Evolutionary conservation across 1,284 basidiomycete genomes (phyloP), one percentile per base, ranked within the genome.

Genomic region (Marasmius tenuissimus): DNA sequence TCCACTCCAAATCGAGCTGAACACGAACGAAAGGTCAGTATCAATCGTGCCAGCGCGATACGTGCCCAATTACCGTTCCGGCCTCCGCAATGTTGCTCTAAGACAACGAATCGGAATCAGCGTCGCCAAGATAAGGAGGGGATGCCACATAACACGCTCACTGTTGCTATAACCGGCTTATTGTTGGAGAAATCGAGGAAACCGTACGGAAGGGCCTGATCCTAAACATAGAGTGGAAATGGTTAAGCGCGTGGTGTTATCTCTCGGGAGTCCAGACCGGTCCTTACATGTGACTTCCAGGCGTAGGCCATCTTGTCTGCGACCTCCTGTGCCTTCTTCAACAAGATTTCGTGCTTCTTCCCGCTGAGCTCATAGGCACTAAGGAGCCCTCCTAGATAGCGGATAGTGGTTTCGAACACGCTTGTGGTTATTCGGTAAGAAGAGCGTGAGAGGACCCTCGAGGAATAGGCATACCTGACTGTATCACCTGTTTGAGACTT

Each of bases 391-490:
- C 80, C 88, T 3, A 90, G 70, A 81, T 84, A 95, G 14, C 95
- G 90, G 65, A 97, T 97, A 0, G 88, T 92, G 0, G 92, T 94
- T 77, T 97, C 95, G 70, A 97, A 97, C 2, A 94, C 80, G 59
- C 91, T 90, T 63, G 18, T 33, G 14, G 55, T 22, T 22, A 18
- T 16, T 20, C 56, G 53, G 20, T 18, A 34, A 47, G 10, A n/a
- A n/a, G 18, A 20, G 20, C 33, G 33, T 10, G 7, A 1, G n/a
- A 20, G 12, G 3, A 40, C 20, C 1, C 20, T 18, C 22, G 35
- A 11, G n/a, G n/a, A 16, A 61, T 38, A 16, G 8, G 48, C 49
- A 55, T 47, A 61, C 56, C 59, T 60, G 48, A 63, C 62, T 18
- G 59, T 61, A 18, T 45, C 49, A 11, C 50, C 55, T 9, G 57